Conservation (phyloP, 768 basidiomycete genomes). For the Trametes cinnabarina region DNA sequence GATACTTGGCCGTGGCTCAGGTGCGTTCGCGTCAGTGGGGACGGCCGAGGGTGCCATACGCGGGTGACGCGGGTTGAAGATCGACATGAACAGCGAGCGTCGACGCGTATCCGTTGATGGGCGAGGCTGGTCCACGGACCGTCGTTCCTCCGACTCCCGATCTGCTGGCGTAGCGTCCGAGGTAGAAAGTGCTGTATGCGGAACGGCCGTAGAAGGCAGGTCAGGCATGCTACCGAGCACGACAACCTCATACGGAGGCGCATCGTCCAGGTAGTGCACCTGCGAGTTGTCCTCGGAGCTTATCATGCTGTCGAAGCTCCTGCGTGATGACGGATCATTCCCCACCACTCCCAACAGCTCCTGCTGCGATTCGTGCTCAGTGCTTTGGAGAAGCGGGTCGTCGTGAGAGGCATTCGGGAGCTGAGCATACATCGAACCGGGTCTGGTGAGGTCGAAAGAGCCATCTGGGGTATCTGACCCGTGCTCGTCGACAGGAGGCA, state of each 20-base stretch:
- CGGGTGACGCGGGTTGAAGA: constrained; percentile 22
- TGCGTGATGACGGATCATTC: constrained; percentile 2
- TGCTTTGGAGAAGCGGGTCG: constrained; percentile 42
- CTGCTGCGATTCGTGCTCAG: constrained; percentile 10
- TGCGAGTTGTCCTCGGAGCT: constrained; percentile 31
- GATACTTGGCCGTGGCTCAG: constrained; percentile 16
- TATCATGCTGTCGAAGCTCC: constrained; percentile 20
- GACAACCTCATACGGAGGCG: constrained; percentile 60
- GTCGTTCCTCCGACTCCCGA: not conserved
- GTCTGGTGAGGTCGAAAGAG: constrained; percentile 10
- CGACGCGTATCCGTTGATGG: constrained; percentile 9
- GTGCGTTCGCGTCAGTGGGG: constrained; percentile 5
- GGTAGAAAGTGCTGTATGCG: not conserved
- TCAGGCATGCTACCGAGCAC: constrained; percentile 31
- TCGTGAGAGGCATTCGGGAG: constrained; percentile 41
- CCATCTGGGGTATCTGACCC: constrained; percentile 8
- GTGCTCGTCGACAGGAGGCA: constrained; percentile 31
- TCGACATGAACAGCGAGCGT: constrained; percentile 22
- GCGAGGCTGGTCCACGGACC: constrained; percentile 3
- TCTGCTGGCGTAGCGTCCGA: constrained; percentile 8
- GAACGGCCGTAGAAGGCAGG: not conserved
- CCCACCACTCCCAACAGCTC: not conserved
- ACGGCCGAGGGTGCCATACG: constrained; percentile 5
- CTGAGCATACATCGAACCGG: constrained; percentile 31
- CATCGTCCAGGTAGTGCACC: constrained; percentile 51